phyloP scores from a whole-genome alignment of 1,284 basidiomycete genomes.

The Leccinum pachyderme region DNA sequence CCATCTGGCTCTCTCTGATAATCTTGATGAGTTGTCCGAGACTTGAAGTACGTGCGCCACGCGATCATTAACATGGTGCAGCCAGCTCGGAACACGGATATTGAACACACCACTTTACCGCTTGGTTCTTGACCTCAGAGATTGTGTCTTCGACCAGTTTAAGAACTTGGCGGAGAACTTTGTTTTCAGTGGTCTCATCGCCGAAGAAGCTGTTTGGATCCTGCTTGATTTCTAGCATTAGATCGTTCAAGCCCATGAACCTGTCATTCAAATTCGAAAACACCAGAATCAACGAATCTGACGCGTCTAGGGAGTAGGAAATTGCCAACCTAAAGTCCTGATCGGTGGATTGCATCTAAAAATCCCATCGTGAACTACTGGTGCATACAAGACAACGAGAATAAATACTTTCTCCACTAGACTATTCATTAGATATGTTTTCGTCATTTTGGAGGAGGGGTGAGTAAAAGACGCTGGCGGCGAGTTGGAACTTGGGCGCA shows the following conservation, averaged over 20 bases:
- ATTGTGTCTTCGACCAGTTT: conserved; percentile 89
- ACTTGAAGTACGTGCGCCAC: conserved; percentile 39
- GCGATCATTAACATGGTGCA: conserved; percentile 9
- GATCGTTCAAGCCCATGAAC: conserved; percentile 93
- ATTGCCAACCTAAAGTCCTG: conserved; percentile 71
- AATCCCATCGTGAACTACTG: conserved; percentile 13
- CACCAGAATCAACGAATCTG: conserved; percentile 15
- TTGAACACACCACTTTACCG: conserved; percentile 80
- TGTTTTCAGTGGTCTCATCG: conserved; percentile 81
- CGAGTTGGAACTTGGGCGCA: not conserved
- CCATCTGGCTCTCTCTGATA: conserved; percentile 79
- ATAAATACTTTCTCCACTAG: conserved; percentile 69
- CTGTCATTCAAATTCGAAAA: conserved; percentile 40
- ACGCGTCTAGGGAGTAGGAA: conserved; percentile 25
- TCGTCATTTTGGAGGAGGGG: conserved; percentile 59
- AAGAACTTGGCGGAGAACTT: conserved; percentile 78
- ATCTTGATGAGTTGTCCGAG: conserved; percentile 87
- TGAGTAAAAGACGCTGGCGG: not conserved
- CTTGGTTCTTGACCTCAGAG: conserved; percentile 97
- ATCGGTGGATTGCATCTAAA: conserved; percentile 79
- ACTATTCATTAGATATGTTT: conserved; percentile 76
- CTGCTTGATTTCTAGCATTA: conserved; percentile 82
- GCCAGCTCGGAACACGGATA: not conserved
- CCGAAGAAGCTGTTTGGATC: conserved; percentile 68
- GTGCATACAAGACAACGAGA: not conserved